These are phyloP conservation scores for Salix caprea DNA, from an alignment of 345 rosid species.

Conservation along the genomic window DNA sequence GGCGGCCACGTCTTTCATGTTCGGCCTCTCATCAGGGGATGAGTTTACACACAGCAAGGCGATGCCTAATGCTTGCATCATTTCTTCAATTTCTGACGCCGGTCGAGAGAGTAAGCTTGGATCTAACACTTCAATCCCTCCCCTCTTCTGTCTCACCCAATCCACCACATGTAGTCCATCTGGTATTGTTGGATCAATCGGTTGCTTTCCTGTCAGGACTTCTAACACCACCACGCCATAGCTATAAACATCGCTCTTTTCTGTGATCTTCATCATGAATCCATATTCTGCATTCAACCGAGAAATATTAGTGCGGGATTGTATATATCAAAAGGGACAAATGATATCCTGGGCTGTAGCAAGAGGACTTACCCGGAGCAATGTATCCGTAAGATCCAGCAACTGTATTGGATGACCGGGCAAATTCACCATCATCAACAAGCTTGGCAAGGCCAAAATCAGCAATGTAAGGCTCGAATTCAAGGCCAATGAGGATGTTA, in stretches of 20 bases:
- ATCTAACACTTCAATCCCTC: constrained; percentile 67
- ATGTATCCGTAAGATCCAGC: constrained; percentile 97
- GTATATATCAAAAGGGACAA: background rate
- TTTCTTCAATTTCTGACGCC: constrained; percentile 62
- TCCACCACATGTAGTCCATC: constrained; percentile 80
- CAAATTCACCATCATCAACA: constrained; percentile 78
- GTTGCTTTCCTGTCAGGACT: constrained; percentile 88
- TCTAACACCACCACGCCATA: constrained; percentile 80
- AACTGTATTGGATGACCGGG: constrained; percentile 74
- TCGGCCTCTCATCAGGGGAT: constrained; percentile 75
- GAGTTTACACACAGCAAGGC: constrained; percentile 71
- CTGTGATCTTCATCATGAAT: constrained; percentile 91
- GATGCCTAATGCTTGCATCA: constrained; percentile 77
- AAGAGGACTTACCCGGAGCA: constrained; percentile 68
- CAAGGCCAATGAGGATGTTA: constrained; percentile 81
- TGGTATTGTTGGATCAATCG: constrained; percentile 86
- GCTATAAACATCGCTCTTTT: constrained; percentile 95
- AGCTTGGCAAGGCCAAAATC: constrained; percentile 98
- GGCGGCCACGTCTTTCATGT: constrained; percentile 89
- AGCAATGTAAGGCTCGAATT: constrained; percentile 91
- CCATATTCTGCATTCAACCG: constrained; percentile 63
- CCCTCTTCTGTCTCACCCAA: constrained; percentile 72
- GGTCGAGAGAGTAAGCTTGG: constrained; percentile 46
- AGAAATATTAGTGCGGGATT: background rate
- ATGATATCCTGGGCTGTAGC: background rate